Conservation (phyloP, 2,329 filamentous ascomycete genomes). For the Trichoderma gracile region DNA sequence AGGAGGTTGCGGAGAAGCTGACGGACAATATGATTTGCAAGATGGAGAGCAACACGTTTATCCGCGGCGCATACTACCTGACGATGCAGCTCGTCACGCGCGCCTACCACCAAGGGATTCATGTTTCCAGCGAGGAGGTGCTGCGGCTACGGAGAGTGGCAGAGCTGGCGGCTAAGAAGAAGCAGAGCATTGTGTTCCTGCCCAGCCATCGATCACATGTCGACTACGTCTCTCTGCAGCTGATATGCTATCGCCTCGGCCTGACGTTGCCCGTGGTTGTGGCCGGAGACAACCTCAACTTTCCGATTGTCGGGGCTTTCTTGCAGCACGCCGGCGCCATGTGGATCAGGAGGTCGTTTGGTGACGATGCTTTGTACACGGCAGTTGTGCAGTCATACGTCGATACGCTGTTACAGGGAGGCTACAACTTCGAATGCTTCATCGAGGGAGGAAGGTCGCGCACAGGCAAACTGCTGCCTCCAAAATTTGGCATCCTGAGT, state of each 20-base stretch:
- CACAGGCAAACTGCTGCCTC: constrained; percentile 88
- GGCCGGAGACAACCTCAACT: constrained; percentile 93
- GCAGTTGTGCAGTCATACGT: constrained; percentile 96
- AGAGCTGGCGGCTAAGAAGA: constrained; percentile 77
- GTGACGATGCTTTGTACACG: constrained; percentile 84
- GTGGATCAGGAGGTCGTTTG: constrained; percentile 93
- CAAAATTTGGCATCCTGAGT: constrained; percentile 92
- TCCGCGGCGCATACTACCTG: constrained; percentile 88
- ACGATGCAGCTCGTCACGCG: constrained; percentile 83
- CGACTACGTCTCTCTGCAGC: constrained; percentile 90
- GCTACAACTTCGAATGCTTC: constrained; percentile 96
- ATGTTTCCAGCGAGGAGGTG: constrained; percentile 94
- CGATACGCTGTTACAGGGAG: constrained; percentile 84
- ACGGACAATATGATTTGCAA: constrained; percentile 98
- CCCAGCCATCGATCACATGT: constrained; percentile 94
- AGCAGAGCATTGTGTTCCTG: constrained; percentile 93
- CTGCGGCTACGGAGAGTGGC: constrained; percentile 79
- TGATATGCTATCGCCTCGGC: constrained; percentile 93
- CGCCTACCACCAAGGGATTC: constrained; percentile 95
- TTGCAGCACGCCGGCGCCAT: constrained; percentile 95
- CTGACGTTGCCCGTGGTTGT: constrained; percentile 88
- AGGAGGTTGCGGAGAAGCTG: constrained; percentile 81
- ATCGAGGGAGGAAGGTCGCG: constrained; percentile 92
- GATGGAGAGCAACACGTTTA: constrained; percentile 92
- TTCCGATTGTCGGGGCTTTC: constrained; percentile 85